These are phyloP conservation scores for Lichenothelia convexa DNA, from an alignment of 495 filamentous ascomycete genomes.

Conservation along the genomic window DNA sequence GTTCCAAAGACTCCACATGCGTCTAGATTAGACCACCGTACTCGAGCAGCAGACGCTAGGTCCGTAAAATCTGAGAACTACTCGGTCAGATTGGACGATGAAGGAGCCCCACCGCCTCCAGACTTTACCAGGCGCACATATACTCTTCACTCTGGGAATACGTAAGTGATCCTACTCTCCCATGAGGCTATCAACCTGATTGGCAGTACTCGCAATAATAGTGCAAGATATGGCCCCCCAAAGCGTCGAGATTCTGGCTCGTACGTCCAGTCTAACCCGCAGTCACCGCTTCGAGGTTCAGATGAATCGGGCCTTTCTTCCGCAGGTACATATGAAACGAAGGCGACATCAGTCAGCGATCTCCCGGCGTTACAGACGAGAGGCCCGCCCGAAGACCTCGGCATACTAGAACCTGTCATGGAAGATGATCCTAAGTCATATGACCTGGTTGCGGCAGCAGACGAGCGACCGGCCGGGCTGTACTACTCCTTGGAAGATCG, in stretches of 20 bases:
- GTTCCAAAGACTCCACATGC: background rate
- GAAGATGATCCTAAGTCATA: slow-evolving; percentile 35
- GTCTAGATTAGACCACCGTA: no score
- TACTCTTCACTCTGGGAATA: slow-evolving; percentile 18
- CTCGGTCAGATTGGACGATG: slow-evolving; percentile 10
- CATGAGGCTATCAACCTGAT: background rate
- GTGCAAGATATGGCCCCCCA: background rate
- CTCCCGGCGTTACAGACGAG: slow-evolving; percentile 24
- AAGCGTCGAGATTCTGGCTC: background rate
- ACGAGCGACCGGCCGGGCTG: slow-evolving; percentile 7
- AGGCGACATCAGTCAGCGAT: slow-evolving; percentile 17
- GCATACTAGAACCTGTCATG: slow-evolving; percentile 28
- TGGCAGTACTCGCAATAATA: background rate
- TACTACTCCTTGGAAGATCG: slow-evolving; percentile 34
- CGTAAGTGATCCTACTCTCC: slow-evolving; percentile 8
- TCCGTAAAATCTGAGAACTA: background rate
- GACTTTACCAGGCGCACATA: slow-evolving; percentile 15
- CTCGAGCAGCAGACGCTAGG: background rate
- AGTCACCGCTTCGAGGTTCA: slow-evolving; percentile 16
- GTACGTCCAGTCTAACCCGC: slow-evolving; percentile 4
- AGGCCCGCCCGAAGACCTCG: slow-evolving; percentile 24
- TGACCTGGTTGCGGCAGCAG: slow-evolving; percentile 28
- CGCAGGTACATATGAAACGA: slow-evolving; percentile 22
- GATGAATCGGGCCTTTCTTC: slow-evolving; percentile 19
- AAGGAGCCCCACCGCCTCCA: slow-evolving; percentile 7